phyloP scores from a whole-genome alignment of 768 basidiomycete species.

The Mycena vitilis region DNA sequence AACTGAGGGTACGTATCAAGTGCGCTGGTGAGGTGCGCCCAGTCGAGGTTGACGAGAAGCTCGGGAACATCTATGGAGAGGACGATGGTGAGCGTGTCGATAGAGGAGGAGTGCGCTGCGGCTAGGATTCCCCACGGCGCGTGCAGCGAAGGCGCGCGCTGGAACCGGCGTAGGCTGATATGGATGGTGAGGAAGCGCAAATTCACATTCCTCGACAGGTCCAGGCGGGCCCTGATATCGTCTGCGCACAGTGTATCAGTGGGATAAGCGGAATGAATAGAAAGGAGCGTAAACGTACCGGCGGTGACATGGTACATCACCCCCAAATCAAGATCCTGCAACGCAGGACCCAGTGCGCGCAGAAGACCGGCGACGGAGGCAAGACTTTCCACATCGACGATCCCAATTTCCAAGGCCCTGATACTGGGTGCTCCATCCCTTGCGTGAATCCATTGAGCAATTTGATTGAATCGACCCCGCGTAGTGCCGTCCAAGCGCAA shows the following conservation, averaged over 20 bases:
- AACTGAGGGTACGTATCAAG: slow-evolving; percentile 19
- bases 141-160: background rate
- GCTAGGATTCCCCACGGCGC: slow-evolving; percentile 25
- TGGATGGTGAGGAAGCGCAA: slow-evolving; percentile 22
- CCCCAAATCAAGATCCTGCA: slow-evolving; percentile 13
- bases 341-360: slow-evolving; percentile 7
- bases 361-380: background rate
- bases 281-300: slow-evolving; percentile 2
- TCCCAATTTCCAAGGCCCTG: background rate
- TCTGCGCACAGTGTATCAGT: background rate
- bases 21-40: slow-evolving; percentile 42
- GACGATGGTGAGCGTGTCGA: slow-evolving; percentile 25
- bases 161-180: slow-evolving; percentile 23
- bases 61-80: slow-evolving; percentile 22
- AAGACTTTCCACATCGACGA: background rate
- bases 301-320: slow-evolving; percentile 13
- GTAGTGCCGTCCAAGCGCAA: background rate
- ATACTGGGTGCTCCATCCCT: background rate
- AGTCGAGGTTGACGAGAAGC: slow-evolving; percentile 44
- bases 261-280: background rate
- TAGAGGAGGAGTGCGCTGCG: background rate
- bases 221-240: slow-evolving; percentile 9
- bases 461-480: background rate
- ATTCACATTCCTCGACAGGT: slow-evolving; percentile 15
- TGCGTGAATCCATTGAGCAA: background rate